Evolutionary conservation across 2,329 filamentous ascomycete species (phyloP), one percentile per base, ranked within the genome.

Genomic region (Aspergillus uvarum): DNA sequence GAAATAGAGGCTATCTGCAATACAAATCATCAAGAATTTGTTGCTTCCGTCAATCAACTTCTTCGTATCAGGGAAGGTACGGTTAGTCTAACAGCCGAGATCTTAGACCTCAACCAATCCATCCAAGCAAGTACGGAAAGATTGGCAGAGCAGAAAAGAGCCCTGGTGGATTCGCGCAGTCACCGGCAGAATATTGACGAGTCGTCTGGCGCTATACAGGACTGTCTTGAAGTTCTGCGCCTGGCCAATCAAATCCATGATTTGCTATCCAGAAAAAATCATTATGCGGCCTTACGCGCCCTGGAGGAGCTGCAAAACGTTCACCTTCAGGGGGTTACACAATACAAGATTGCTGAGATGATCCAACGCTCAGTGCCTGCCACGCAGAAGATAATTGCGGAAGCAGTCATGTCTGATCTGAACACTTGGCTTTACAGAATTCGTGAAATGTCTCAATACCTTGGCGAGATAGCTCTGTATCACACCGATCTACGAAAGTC

Each of bases 351-450:
- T 65, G 95, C 95, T 32, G 92, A 96, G 72, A 87, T 96, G 80
- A 98, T 99, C 65, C 94, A 97, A 74, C 92, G 92, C 68, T 98
- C 94, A 0, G 94, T 98, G 32, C 95, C 95, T 1, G 88, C 91
- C 3, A 97, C 92, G 1, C 92, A 96, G 70, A 92, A 91, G 70
- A 87, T 91, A 54, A 97, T 99, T 59, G 94, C 94, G 4, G 94
- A 98, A 76, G 92, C 93, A 14, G 95, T 99, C 66, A 98, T 98
- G 92, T 90, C 87, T 2, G 95, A 99, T 76, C 79, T 99, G 58
- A 98, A 98, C 72, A 97, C 92, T 0, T 99, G 95, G 95, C 82
- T 99, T 10, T 99, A 90, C 71, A 88, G 91, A 22, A 96, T 99
- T 64, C 88, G 95, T 69, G 95, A 99, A 76, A 96, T 92, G 19